A percentile compares a stretch with the other conserved stretches of the same genome.
Evolutionary conservation across 805 yeast genomes (phyloP).

Genomic region (Starmerella stigmatis): DNA sequence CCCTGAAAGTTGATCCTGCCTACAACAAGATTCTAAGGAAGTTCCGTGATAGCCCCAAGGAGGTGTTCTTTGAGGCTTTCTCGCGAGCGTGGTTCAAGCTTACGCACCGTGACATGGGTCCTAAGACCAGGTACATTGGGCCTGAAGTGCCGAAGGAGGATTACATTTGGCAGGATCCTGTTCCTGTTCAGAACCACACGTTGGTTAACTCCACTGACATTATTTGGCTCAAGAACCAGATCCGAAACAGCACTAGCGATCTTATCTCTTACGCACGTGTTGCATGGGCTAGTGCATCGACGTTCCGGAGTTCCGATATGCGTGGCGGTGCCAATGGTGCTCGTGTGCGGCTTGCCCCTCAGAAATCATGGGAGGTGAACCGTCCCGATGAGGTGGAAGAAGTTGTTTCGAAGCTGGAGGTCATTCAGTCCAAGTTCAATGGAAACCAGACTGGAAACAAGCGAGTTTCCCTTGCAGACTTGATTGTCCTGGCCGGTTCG

Average conservation of each 20-base stretch:
- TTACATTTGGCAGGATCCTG: slow-evolving; percentile 21
- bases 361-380: slow-evolving; percentile 22
- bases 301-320: slow-evolving; percentile 20
- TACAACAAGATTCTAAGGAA: slow-evolving; percentile 13
- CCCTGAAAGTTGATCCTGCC: slow-evolving; percentile 20
- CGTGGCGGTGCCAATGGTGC: slow-evolving; percentile 24
- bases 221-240: slow-evolving; percentile 11
- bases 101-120: slow-evolving; percentile 23
- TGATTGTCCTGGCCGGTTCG: slow-evolving; percentile 19
- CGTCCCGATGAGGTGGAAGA: slow-evolving; percentile 17
- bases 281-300: slow-evolving; percentile 22
- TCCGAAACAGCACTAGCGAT: slow-evolving; percentile 10
- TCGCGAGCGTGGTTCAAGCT: slow-evolving; percentile 22
- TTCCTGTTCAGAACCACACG: slow-evolving; percentile 15
- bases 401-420: slow-evolving; percentile 11
- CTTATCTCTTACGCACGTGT: slow-evolving; percentile 17
- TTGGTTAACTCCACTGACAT: slow-evolving; percentile 16
- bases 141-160: slow-evolving; percentile 18
- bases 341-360: slow-evolving; percentile 18
- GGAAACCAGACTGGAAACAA: slow-evolving; percentile 3
- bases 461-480: slow-evolving; percentile 19
- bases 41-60: slow-evolving; percentile 14
- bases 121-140: slow-evolving; percentile 18
- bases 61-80: slow-evolving; percentile 18
- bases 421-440: slow-evolving; percentile 15